These are phyloP conservation scores for Podospora australis DNA, from an alignment of 495 filamentous ascomycete species.

Conservation along the genomic window DNA sequence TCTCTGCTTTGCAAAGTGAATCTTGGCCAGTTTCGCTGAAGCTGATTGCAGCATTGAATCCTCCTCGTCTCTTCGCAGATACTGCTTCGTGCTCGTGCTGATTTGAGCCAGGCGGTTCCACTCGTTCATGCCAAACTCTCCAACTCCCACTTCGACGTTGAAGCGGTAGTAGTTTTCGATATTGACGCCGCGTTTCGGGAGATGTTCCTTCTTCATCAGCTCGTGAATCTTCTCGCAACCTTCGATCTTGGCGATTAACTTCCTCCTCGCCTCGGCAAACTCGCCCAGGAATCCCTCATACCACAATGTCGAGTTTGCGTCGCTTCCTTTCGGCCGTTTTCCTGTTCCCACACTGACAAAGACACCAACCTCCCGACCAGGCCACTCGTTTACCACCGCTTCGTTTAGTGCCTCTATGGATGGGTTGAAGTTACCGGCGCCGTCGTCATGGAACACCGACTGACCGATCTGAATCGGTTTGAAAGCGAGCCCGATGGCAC, in stretches of 20 bases:
- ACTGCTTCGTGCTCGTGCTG: conserved; percentile 80
- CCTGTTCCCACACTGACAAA: conserved; percentile 91
- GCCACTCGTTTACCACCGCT: conserved; percentile 88
- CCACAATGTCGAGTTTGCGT: conserved; percentile 66
- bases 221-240: conserved; percentile 89
- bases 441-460: conserved; percentile 89
- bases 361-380: conserved; percentile 79
- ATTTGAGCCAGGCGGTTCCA: conserved; percentile 92
- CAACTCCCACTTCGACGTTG: conserved; percentile 94
- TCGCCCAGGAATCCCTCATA: conserved; percentile 90
- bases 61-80: conserved; percentile 67
- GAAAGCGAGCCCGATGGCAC: conserved; percentile 84
- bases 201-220: conserved; percentile 67
- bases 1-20: conserved; percentile 57
- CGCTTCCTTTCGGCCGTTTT: conserved; percentile 69
- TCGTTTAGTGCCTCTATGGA: conserved; percentile 81
- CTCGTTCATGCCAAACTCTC: conserved; percentile 98
- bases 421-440: conserved; percentile 86
- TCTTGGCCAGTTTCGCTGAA: conserved; percentile 76
- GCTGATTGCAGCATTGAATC: conserved; percentile 68
- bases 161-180: conserved; percentile 94
- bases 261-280: conserved; percentile 81
- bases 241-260: conserved; percentile 84
- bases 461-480: conserved; percentile 94
- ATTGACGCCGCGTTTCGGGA: conserved; percentile 71